A percentile compares a stretch with the other conserved stretches of the same genome.
These are phyloP conservation scores for Juglanconis sp. DNA, from an alignment of 2,329 filamentous ascomycete genomes.

Conservation along the genomic window DNA sequence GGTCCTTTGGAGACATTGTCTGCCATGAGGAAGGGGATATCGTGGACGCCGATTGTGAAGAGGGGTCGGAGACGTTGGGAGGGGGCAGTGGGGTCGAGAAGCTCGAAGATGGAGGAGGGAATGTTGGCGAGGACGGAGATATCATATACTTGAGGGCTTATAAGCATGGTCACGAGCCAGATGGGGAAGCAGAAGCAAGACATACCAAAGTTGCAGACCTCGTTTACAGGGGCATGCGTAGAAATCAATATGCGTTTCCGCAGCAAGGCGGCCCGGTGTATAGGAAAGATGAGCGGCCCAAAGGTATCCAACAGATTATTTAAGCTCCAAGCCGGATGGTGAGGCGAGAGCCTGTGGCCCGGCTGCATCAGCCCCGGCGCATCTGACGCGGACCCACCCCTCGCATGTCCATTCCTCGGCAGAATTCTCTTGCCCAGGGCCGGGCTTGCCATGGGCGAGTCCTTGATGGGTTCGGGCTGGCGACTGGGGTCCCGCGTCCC, in stretches of 20 bases:
- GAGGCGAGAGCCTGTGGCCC: constrained; percentile 66
- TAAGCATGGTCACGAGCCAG: constrained; percentile 18
- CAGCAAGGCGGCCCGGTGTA: constrained; percentile 81
- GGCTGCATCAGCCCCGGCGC: constrained; percentile 55
- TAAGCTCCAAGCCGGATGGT: constrained; percentile 85
- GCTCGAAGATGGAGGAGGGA: constrained; percentile 67
- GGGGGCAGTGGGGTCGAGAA: constrained; percentile 61
- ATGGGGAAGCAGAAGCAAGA: neutral
- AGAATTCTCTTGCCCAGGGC: constrained; percentile 35
- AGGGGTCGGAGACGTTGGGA: constrained; percentile 71
- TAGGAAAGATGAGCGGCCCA: constrained; percentile 86
- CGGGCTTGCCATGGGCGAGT: constrained; percentile 52
- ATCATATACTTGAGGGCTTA: constrained; percentile 66
- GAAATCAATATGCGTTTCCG: constrained; percentile 87
- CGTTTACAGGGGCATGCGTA: constrained; percentile 79
- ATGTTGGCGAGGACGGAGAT: constrained; percentile 91
- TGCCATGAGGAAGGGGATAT: constrained; percentile 74
- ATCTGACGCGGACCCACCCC: constrained; percentile 61
- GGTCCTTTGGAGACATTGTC: constrained; percentile 46
- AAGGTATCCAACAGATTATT: constrained; percentile 75
- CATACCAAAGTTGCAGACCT: constrained; percentile 84
- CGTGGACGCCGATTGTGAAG: constrained; percentile 92
- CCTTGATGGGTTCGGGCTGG: constrained; percentile 33
- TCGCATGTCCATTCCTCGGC: constrained; percentile 41
- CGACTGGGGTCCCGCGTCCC: constrained; percentile 38